Conservation (phyloP, 2,329 filamentous ascomycete genomes). For the Aulographum hederae region DNA sequence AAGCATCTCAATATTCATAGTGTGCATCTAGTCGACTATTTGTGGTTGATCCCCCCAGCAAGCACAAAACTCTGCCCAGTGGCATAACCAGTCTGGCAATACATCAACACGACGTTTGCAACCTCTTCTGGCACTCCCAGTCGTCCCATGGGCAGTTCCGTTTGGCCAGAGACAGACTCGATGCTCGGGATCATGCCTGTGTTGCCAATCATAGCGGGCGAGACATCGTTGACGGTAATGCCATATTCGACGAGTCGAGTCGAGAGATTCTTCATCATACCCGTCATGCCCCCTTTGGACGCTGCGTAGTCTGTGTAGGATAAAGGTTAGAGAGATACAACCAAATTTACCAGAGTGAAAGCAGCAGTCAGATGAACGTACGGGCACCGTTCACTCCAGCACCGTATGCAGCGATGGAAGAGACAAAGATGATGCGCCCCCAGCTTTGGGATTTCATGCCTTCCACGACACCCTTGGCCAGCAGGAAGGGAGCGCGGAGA, state of each 20-base stretch:
- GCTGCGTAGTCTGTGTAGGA: conserved; percentile 39
- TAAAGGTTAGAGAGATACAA: conserved; percentile 6
- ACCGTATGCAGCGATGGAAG: conserved; percentile 43
- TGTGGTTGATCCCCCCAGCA: conserved; percentile 12
- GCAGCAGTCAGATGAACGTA: no score
- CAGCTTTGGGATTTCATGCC: conserved; percentile 41
- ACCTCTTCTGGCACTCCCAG: conserved; percentile 10
- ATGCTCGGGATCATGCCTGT: conserved; percentile 15
- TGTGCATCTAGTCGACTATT: conserved; percentile 4
- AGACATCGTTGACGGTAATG: conserved; percentile 50
- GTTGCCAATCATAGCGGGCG: conserved; percentile 45
- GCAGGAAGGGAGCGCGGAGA: conserved; percentile 41
- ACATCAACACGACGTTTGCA: conserved; percentile 12
- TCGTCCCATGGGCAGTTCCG: conserved; percentile 10
- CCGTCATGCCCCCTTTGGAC: conserved; percentile 42
- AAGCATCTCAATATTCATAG: not conserved
- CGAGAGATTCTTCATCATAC: conserved; percentile 47
- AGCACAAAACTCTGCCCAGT: conserved; percentile 11
- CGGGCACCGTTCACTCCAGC: conserved; percentile 45
- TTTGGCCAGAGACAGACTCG: conserved; percentile 8
- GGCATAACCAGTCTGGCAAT: conserved; percentile 10
- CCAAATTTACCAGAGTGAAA: conserved; percentile 13
- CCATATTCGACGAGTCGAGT: conserved; percentile 39
- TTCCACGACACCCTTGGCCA: conserved; percentile 40
- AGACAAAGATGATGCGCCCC: conserved; percentile 47